A percentile compares a stretch with the other conserved stretches of the same genome.
These are phyloP conservation scores for Lipomyces yamanashiensis DNA, from an alignment of 805 yeast genomes.

Conservation along the genomic window DNA sequence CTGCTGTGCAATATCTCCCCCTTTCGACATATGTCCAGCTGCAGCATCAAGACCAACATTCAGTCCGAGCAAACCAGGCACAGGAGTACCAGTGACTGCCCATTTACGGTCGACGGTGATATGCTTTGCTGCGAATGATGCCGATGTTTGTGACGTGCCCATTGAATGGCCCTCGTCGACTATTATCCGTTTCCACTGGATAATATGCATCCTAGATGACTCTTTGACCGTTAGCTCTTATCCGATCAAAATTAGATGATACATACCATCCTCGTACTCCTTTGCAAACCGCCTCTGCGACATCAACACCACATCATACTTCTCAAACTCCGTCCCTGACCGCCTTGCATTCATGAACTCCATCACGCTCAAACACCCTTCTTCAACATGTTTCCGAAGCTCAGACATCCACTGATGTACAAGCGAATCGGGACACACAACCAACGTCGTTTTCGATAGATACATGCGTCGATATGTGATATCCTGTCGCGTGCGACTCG, in stretches of 20 bases:
- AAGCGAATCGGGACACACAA: constrained; percentile 69
- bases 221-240: constrained; percentile 18
- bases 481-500: constrained; percentile 29
- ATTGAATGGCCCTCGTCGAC: constrained; percentile 79
- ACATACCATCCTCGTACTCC: constrained; percentile 41
- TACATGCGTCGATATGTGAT: constrained; percentile 44
- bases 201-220: constrained; percentile 48
- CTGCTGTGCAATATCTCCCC: constrained; percentile 31
- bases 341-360: constrained; percentile 7
- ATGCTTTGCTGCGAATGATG: constrained; percentile 55
- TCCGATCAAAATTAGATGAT: not conserved
- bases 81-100: constrained; percentile 80
- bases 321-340: constrained; percentile 43
- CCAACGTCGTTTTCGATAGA: constrained; percentile 59
- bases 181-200: constrained; percentile 71
- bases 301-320: constrained; percentile 60
- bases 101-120: constrained; percentile 65
- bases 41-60: constrained; percentile 50
- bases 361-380: constrained; percentile 48
- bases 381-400: constrained; percentile 57
- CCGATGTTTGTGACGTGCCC: constrained; percentile 56
- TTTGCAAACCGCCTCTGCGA: constrained; percentile 54
- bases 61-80: constrained; percentile 63
- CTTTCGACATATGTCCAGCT: too few relatives aligned
- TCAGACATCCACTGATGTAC: constrained; percentile 69